Percentiles rank a stretch among this genome's conserved stretches.
phyloP scores from a whole-genome alignment of 306 rosid genomes.

The Cicer cuneatum region DNA sequence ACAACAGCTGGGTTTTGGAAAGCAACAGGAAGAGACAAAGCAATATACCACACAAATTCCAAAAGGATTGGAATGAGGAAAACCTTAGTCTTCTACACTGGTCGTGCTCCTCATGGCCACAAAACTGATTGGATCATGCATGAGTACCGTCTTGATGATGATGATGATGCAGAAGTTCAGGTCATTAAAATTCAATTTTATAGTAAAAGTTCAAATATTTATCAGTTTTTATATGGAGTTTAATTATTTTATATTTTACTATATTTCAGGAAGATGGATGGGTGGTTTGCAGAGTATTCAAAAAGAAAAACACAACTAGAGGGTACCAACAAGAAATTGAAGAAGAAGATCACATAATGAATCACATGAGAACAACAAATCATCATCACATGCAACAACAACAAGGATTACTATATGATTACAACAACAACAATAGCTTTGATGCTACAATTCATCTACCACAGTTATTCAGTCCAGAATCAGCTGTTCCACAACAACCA shows the following conservation, averaged over 20 bases:
- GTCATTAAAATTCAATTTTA: constrained; percentile 36
- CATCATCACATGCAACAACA: constrained; percentile 46
- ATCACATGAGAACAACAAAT: constrained; percentile 61
- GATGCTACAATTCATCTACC: constrained; percentile 86
- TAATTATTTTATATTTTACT: not conserved
- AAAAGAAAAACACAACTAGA: constrained; percentile 73
- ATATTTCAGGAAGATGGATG: constrained; percentile 88
- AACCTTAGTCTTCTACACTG: constrained; percentile 94
- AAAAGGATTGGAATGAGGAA: constrained; percentile 97
- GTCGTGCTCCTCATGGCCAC: constrained; percentile 99
- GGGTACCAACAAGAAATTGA: constrained; percentile 62
- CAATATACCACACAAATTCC: constrained; percentile 70
- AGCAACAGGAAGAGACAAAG: constrained; percentile 97
- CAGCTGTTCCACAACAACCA: constrained; percentile 33
- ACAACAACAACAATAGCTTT: constrained; percentile 39
- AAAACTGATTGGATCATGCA: constrained; percentile 99
- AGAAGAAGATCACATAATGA: constrained; percentile 48
- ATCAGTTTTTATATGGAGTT: too few species aligned
- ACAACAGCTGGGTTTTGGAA: constrained; percentile 98
- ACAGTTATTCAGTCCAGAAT: constrained; percentile 84
- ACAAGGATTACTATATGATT: constrained; percentile 55
- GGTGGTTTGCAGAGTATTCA: constrained; percentile 97
- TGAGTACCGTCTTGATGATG: constrained; percentile 91
- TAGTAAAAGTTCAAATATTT: too few species aligned
- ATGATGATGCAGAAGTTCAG: constrained; percentile 69